A percentile compares a stretch with the other conserved stretches of the same genome.
Evolutionary conservation across 2,329 filamentous ascomycete genomes (phyloP).

Genomic region (Alternaria sp.): DNA sequence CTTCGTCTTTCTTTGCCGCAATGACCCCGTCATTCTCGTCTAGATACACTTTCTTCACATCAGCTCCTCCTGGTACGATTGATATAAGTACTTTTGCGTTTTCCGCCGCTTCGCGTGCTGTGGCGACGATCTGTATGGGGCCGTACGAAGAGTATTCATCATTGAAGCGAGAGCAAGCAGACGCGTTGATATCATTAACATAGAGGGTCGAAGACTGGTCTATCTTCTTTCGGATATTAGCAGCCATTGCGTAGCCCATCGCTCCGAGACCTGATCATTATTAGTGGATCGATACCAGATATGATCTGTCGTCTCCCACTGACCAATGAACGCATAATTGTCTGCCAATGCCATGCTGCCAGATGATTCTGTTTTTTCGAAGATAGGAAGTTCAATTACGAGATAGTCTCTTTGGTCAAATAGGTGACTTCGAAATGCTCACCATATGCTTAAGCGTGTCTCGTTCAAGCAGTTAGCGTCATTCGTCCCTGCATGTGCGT

Average conservation of each 20-base stretch:
- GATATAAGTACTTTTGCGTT: constrained; percentile 38
- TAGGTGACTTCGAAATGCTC: neutral
- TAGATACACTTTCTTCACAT: constrained; percentile 44
- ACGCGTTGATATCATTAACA: constrained; percentile 41
- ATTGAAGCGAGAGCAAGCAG: constrained; percentile 35
- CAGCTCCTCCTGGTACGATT: constrained; percentile 37
- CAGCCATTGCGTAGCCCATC: constrained; percentile 48
- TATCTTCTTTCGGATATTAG: constrained; percentile 41
- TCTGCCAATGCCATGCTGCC: constrained; percentile 36
- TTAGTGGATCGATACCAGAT: neutral
- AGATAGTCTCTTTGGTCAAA: neutral
- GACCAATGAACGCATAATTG: constrained; percentile 45
- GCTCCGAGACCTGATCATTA: constrained; percentile 40
- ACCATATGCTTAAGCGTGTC: neutral
- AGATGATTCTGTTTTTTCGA: neutral
- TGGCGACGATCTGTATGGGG: constrained; percentile 33
- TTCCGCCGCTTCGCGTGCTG: constrained; percentile 39
- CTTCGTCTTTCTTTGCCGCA: constrained; percentile 23
- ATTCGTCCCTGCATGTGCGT: constrained; percentile 2
- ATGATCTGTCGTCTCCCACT: neutral
- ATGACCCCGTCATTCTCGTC: constrained; percentile 37
- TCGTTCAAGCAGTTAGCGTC: neutral
- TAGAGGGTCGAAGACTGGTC: constrained; percentile 29
- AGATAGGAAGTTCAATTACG: neutral
- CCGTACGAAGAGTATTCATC: constrained; percentile 29